Base-by-base conservation (phyloP, 2,329 filamentous ascomycete species). In the Neofusicoccum parvum region DNA sequence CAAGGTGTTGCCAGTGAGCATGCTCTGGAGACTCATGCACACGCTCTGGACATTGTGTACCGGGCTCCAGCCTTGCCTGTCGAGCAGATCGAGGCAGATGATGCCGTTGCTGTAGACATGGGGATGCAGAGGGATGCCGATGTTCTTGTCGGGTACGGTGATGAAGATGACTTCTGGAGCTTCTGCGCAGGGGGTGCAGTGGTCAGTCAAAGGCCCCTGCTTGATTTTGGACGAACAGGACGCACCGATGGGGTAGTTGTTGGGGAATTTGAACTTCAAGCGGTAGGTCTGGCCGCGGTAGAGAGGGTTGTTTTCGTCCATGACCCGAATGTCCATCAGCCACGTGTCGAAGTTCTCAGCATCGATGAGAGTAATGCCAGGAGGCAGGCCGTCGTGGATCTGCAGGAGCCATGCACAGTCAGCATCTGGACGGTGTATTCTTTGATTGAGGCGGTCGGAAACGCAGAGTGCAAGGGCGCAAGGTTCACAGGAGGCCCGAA, bases 61-160 rank as follows among this genome's bases (percentile, higher is more conserved):
- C 0, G 95, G 95, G 54, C 91, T 95, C 95, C 95, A 99, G 65
- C 95, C 95, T 69, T 92, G 89, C 10, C 86, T 83, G 62, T 92
- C 92, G 9, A 99, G 88, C 1, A 99, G 86, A 72, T 99, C 95
- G 56, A 99, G 90, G 74, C 95, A 99, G 75, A 99, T 99, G 78
- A 98, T 97, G 72, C 95, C 95, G 79, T 99, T 99, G 72, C 91
- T 95, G 82, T 99, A 99, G 78, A 99, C 92, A 81, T 99, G 95
- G 3, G 95, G 95, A 74, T 99, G 95, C 77, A 97, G 94, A 0
- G 95, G 95, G 72, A 99, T 94, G 2, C 83, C 81, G 48, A 86
- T 84, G 46, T 78, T 77, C 0, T 80, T 76, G 45, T 73, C 72
- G 39, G 87, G 77, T 62, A 86, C 81, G 71, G 88, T 83, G 64